A percentile compares a stretch with the other conserved stretches of the same genome.
phyloP scores from a whole-genome alignment of 805 yeast genomes.

The Saturnispora halmiae region DNA sequence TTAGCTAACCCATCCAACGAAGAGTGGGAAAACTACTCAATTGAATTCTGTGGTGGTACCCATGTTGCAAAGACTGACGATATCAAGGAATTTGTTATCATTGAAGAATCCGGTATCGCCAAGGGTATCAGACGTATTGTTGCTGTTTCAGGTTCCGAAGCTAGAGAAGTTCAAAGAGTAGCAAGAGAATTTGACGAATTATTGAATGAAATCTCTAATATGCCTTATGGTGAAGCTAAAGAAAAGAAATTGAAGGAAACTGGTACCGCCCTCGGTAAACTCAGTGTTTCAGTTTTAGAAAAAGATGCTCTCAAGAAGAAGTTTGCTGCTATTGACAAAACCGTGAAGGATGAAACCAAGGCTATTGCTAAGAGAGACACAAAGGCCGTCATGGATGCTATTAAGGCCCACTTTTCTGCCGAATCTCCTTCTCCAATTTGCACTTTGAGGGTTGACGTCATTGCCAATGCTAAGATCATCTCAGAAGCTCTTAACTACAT shows the following conservation, averaged over 20 bases:
- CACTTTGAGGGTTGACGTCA: constrained; percentile 59
- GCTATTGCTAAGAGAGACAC: constrained; percentile 81
- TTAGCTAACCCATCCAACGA: constrained; percentile 58
- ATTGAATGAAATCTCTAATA: constrained; percentile 48
- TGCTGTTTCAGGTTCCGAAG: constrained; percentile 89
- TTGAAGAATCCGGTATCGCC: constrained; percentile 96
- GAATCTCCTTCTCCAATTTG: constrained; percentile 46
- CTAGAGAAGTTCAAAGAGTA: constrained; percentile 79
- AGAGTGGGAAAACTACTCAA: constrained; percentile 70
- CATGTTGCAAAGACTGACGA: constrained; percentile 91
- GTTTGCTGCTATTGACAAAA: constrained; percentile 73
- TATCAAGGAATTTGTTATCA: constrained; percentile 78
- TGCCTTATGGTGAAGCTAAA: constrained; percentile 67
- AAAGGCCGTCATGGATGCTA: constrained; percentile 70
- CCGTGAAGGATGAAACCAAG: constrained; percentile 81
- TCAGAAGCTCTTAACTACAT: constrained; percentile 84
- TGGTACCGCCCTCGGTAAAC: constrained; percentile 76
- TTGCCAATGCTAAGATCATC: constrained; percentile 86
- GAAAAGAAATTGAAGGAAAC: constrained; percentile 76
- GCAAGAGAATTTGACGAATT: constrained; percentile 63
- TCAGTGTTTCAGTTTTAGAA: constrained; percentile 70
- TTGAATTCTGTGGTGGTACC: constrained; percentile 99
- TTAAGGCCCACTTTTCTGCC: constrained; percentile 58
- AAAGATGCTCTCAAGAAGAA: constrained; percentile 68
- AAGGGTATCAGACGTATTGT: constrained; percentile 98